These are phyloP conservation scores for Scytalidium lignicola DNA, from an alignment of 2,329 filamentous ascomycete genomes.

Conservation along the genomic window DNA sequence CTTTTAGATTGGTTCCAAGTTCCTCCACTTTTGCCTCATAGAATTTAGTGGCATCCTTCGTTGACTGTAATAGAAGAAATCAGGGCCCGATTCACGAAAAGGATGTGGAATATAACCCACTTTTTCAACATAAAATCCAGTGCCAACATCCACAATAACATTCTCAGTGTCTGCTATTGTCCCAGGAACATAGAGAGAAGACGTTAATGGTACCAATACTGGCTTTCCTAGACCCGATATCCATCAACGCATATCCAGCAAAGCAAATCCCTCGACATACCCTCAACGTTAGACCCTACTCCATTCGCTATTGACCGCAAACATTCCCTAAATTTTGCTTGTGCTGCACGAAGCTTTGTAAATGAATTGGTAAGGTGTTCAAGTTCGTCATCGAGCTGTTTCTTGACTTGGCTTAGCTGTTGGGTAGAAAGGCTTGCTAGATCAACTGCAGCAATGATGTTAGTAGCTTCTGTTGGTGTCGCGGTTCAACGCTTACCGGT, in stretches of 20 bases:
- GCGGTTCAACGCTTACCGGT: not conserved
- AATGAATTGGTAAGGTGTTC: slow-evolving; percentile 91
- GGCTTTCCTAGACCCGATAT: slow-evolving; percentile 35
- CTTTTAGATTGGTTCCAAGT: slow-evolving; percentile 57
- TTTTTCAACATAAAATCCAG: slow-evolving; percentile 94
- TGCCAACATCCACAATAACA: slow-evolving; percentile 88
- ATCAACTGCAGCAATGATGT: slow-evolving; percentile 43
- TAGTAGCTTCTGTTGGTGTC: not conserved
- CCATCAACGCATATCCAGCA: not conserved
- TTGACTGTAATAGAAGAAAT: slow-evolving; percentile 33
- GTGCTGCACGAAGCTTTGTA: slow-evolving; percentile 81
- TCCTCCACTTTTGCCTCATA: slow-evolving; percentile 65
- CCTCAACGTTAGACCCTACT: slow-evolving; percentile 35
- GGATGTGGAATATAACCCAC: slow-evolving; percentile 31
- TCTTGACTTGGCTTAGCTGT: slow-evolving; percentile 88
- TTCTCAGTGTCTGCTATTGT: slow-evolving; percentile 67
- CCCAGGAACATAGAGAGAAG: slow-evolving; percentile 89
- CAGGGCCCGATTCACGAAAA: slow-evolving; percentile 1
- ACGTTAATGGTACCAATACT: slow-evolving; percentile 90
- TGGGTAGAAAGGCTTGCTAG: slow-evolving; percentile 74
- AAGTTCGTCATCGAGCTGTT: slow-evolving; percentile 92
- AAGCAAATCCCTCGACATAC: slow-evolving; percentile 26
- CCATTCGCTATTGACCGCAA: slow-evolving; percentile 67
- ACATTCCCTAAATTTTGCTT: slow-evolving; percentile 89
- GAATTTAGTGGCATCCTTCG: slow-evolving; percentile 58